A percentile compares a stretch with the other conserved stretches of the same genome.
Conservation (phyloP, 2,329 filamentous ascomycete species). For the Trichoderma lentiforme region DNA sequence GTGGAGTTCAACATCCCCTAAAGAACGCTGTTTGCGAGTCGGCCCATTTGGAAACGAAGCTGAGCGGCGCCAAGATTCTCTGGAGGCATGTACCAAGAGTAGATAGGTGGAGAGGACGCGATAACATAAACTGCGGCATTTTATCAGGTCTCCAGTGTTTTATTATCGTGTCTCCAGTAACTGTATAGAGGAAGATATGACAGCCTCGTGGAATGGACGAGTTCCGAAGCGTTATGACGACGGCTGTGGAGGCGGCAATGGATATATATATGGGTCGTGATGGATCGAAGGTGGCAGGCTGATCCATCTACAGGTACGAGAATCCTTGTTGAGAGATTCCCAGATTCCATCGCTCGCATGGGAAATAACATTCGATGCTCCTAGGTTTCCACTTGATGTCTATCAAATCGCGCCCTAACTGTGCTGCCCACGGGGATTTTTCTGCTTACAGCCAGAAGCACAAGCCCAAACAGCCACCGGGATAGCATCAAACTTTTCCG, state of each 20-base stretch:
- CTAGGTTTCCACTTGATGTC: not conserved
- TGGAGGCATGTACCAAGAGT: slow-evolving; percentile 20
- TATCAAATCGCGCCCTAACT: not conserved
- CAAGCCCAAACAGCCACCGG: not conserved
- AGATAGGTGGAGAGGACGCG: slow-evolving; percentile 26
- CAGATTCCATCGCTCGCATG: not conserved
- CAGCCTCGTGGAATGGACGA: slow-evolving; percentile 6
- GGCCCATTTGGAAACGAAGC: slow-evolving; percentile 1
- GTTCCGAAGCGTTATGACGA: slow-evolving; percentile 9
- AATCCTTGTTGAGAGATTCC: not conserved
- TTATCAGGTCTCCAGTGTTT: slow-evolving; percentile 29
- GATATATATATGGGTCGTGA: not conserved
- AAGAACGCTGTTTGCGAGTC: slow-evolving; percentile 8
- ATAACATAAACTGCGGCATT: slow-evolving; percentile 32
- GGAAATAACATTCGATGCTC: not conserved
- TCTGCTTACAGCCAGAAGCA: not conserved
- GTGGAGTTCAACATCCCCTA: slow-evolving; percentile 20
- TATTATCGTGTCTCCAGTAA: slow-evolving; percentile 27
- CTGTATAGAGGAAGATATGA: not conserved
- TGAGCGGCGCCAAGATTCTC: slow-evolving; percentile 10
- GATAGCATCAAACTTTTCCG: not conserved
- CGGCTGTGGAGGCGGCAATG: slow-evolving; percentile 8
- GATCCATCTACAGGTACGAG: not conserved
- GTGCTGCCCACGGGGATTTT: not conserved
- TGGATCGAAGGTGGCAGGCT: not conserved